phyloP scores from a whole-genome alignment of 257 asterid genomes.

The Solanum ossicruentum region DNA sequence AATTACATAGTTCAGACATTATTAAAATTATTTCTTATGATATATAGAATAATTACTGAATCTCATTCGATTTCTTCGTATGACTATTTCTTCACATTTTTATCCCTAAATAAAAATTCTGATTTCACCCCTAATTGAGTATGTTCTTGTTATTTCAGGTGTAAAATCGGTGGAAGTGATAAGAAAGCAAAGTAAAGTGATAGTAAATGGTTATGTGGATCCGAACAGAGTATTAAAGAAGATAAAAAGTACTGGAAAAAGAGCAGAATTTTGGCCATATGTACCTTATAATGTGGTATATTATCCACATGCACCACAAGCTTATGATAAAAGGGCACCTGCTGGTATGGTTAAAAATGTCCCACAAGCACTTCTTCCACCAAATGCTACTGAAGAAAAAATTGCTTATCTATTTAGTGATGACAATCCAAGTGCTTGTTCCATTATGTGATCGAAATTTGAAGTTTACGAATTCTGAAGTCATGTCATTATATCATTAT shows the following conservation, averaged over 20 bases:
- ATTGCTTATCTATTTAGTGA: conserved; percentile 55
- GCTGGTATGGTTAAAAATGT: conserved; percentile 55
- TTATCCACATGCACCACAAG: conserved; percentile 48
- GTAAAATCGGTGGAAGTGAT: conserved; percentile 52
- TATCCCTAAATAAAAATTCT: too few species aligned
- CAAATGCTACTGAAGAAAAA: conserved; percentile 30
- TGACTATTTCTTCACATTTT: too few species aligned
- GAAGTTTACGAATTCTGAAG: background rate
- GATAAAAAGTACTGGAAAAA: conserved; percentile 60
- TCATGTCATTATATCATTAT: background rate
- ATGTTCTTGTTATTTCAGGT: conserved; percentile 12
- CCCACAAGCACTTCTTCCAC: conserved; percentile 24
- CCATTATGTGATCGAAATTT: conserved; percentile 33
- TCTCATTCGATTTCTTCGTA: too few species aligned
- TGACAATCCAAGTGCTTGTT: conserved; percentile 77
- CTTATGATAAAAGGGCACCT: conserved; percentile 72
- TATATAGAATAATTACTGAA: too few species aligned
- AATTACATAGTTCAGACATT: too few species aligned
- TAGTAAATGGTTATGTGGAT: conserved; percentile 56
- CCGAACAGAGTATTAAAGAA: conserved; percentile 53
- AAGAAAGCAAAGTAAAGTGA: conserved; percentile 53
- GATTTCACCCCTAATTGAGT: too few species aligned
- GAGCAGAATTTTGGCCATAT: conserved; percentile 82
- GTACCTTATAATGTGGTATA: conserved; percentile 53
- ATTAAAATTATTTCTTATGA: too few species aligned